Evolutionary conservation across 179 eudicot species (phyloP), one percentile per base, ranked within the genome.

Genomic region (Amaranthus tricolor): DNA sequence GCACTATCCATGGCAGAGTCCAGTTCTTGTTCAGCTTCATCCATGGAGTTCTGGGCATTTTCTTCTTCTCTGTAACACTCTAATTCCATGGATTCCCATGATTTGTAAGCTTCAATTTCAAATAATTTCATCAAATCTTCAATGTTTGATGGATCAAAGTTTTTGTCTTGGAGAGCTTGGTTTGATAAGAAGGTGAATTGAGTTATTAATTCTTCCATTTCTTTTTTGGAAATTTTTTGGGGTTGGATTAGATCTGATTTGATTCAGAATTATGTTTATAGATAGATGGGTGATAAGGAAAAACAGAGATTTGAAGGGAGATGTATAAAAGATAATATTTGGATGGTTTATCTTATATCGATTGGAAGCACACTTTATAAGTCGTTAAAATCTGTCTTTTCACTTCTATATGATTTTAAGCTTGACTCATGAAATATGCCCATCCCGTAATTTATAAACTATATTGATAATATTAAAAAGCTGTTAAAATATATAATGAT

Each of bases 1-100:
- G 94, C 97, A 9, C 76, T 80, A 6, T 93, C 95, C 91, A 93
- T 86, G 53, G 77, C 91, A 0, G 87, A 82, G 13, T 93, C 86
- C 31, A 93, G 84, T 13, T 85, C 73, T 8, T 84, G 85, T 60
- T 91, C 97, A 0, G 94, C 83, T 62, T 87, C 89, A 0, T n/a
- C 57, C 80, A 90, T 66, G 66, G 83, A 66, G 14, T 69, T 15
- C 17, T 85, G 81, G 0, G 90, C 88, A n/a, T 77, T 76, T 44
- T 78, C 48, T 0, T 67, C 80, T 51, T 89, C 88, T 6, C 66
- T 43, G 2, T 83, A 52, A 71, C 78, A 79, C 19, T 85, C 81
- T 9, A 88, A 79, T 48, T 91, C 98, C 70, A 84, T 70, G 0
- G 88, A 80, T 11, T 91, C 98, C 98, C 97, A 93, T 16, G 91